A percentile compares a stretch with the other conserved stretches of the same genome.
phyloP scores from a whole-genome alignment of 2,329 filamentous ascomycete species.

The Botrytis elliptica region DNA sequence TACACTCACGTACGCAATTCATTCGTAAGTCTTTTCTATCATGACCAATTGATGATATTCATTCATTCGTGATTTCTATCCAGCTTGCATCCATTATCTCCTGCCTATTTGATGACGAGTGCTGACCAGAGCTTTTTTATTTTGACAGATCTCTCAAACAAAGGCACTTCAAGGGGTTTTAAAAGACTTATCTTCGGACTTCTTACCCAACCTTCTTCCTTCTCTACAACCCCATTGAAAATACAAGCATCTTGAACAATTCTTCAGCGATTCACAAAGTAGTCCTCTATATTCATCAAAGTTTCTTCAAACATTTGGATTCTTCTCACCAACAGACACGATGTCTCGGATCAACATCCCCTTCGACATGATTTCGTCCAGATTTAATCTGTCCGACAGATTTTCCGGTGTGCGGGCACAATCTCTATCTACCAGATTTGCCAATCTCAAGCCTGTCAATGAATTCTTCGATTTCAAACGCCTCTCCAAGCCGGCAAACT shows the following conservation, averaged over 20 bases:
- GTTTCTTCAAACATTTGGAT: neutral
- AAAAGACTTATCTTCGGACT: neutral
- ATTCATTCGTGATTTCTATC: neutral
- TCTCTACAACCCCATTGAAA: neutral
- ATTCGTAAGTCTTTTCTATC: slow-evolving; percentile 8
- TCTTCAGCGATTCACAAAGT: neutral
- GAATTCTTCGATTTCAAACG: slow-evolving; percentile 98
- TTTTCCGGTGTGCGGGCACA: slow-evolving; percentile 81
- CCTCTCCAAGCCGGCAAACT: slow-evolving; percentile 89
- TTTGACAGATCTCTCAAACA: slow-evolving; percentile 32
- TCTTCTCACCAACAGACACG: slow-evolving; percentile 20
- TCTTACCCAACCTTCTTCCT: neutral
- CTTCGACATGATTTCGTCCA: slow-evolving; percentile 84
- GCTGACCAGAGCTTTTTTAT: slow-evolving; percentile 27
- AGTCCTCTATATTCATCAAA: neutral
- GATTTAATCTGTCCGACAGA: slow-evolving; percentile 80
- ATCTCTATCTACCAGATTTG: slow-evolving; percentile 77
- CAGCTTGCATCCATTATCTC: neutral
- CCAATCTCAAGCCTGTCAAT: slow-evolving; percentile 84
- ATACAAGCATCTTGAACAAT: slow-evolving; percentile 8
- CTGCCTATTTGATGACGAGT: slow-evolving; percentile 16
- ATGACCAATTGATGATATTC: neutral
- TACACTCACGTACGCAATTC: neutral
- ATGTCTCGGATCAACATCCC: slow-evolving; percentile 94
- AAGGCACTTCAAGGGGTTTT: neutral